Evolutionary conservation across 495 filamentous ascomycete species (phyloP).

Genomic region (Penicillium egyptiacum): DNA sequence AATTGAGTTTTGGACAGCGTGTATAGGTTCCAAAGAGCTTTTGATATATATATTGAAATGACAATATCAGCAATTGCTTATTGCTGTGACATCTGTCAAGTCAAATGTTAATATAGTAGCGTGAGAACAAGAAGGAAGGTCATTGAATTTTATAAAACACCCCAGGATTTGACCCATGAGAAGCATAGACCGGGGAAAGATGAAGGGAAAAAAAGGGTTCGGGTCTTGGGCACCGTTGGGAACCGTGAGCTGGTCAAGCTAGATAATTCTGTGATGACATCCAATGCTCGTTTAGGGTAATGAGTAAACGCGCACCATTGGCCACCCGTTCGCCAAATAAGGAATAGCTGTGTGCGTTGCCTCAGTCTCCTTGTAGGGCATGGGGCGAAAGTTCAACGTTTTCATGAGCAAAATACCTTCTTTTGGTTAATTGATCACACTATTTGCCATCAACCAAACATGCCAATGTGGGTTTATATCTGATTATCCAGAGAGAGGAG

Average conservation of each 20-base stretch:
- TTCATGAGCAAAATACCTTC: slow-evolving; percentile 13
- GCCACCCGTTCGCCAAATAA: slow-evolving; percentile 18
- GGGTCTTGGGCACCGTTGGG: slow-evolving; percentile 9
- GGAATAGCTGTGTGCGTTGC: slow-evolving; percentile 13
- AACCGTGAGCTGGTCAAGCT: slow-evolving; percentile 4
- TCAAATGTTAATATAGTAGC: background rate
- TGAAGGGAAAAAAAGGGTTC: background rate
- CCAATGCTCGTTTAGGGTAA: slow-evolving; percentile 3
- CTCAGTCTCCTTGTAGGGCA: slow-evolving; percentile 12
- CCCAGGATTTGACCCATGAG: slow-evolving; percentile 15
- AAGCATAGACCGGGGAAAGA: slow-evolving; percentile 6
- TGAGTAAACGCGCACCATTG: slow-evolving; percentile 10
- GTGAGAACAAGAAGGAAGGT: slow-evolving; percentile 2
- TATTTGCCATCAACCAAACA: slow-evolving; percentile 25
- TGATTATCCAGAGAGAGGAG: slow-evolving; percentile 1
- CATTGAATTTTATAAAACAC: slow-evolving; percentile 17
- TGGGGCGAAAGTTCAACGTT: slow-evolving; percentile 20
- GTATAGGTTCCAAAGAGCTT: no score
- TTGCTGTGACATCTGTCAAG: slow-evolving; percentile 3
- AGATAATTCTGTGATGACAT: slow-evolving; percentile 15
- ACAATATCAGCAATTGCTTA: background rate
- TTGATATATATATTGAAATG: slow-evolving; percentile 6
- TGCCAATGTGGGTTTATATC: slow-evolving; percentile 15
- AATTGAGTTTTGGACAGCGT: background rate
- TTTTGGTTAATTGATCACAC: slow-evolving; percentile 13